Evolutionary conservation across 768 basidiomycete genomes (phyloP), one percentile per base, ranked within the genome.

Genomic region (Russula sp.): DNA sequence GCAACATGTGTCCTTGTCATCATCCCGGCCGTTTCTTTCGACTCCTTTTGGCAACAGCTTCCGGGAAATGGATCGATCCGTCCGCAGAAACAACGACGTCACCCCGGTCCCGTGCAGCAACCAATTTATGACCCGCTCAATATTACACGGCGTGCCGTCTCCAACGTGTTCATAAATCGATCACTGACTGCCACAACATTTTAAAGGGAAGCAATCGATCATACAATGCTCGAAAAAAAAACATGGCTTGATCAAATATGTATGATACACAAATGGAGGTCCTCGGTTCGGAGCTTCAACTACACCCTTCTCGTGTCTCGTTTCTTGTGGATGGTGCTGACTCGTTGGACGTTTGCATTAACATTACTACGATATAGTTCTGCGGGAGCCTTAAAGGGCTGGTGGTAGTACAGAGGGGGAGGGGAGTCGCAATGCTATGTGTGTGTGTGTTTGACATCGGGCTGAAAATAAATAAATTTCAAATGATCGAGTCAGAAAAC

Each of bases 351-450:
- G 28, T 30, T 56, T 56, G 53, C 20, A 65, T 60, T 65, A 61
- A 38, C 34, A 55, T 49, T 61, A 61, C n/a, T 65, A 65, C 4
- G 59, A 55, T 65, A 65, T 46, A 36, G 22, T 64, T 64, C 40
- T 9, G 42, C 1, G 26, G 26, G 8, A 5, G 52, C 34, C 42
- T 42, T 30, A 22, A 48, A 36, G 44, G 61, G 44, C 61, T 18
- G 36, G 38, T 63, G 65, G 52, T 64, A 46, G 67, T 65, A 65
- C 62, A 64, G 46, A 60, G 34, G 71, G 30, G 30, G 30, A 30
- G 30, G 34, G 71, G 63, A 59, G 72, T 69, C 56, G 64, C 55
- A 59, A 60, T 51, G 53, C 18, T 30, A 40, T 36, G 48, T 42
- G 49, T 28, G 54, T 42, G 59, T 36, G 53, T 30, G 28, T 30